Conservation (phyloP, 495 filamentous ascomycete genomes). For the Bryoglossum gracile region DNA sequence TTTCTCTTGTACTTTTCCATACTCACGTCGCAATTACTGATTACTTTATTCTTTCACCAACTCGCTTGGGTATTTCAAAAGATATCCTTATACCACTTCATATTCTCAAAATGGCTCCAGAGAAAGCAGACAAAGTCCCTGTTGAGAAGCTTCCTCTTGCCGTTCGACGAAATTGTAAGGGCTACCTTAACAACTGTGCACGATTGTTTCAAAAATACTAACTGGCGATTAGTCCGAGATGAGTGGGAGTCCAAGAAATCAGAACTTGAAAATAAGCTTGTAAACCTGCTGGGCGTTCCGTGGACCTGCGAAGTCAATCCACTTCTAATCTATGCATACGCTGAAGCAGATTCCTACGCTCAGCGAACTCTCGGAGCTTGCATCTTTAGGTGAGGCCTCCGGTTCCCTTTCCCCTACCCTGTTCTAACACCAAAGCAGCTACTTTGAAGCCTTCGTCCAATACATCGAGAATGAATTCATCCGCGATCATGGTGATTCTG, state of each 20-base stretch:
- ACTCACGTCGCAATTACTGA: too few relatives aligned
- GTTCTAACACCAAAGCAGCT: constrained; percentile 26
- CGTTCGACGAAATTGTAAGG: constrained; percentile 43
- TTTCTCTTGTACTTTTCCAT: too few relatives aligned
- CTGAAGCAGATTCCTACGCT: constrained; percentile 37
- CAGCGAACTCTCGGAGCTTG: constrained; percentile 38
- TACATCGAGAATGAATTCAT: constrained; percentile 33
- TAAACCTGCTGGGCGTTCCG: constrained; percentile 32
- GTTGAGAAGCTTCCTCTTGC: constrained; percentile 47
- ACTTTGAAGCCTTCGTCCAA: constrained; percentile 35
- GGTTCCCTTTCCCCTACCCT: neutral
- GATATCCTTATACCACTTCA: too few relatives aligned
- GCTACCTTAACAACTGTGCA: neutral
- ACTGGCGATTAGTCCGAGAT: constrained; percentile 39
- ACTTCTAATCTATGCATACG: constrained; percentile 40
- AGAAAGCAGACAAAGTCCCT: constrained; percentile 19
- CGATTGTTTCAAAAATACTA: neutral
- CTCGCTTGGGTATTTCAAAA: too few relatives aligned
- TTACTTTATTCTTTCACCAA: too few relatives aligned
- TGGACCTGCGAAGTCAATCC: constrained; percentile 45
- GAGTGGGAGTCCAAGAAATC: constrained; percentile 41
- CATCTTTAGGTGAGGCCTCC: constrained; percentile 33
- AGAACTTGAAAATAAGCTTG: constrained; percentile 36
- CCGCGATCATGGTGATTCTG: constrained; percentile 28
- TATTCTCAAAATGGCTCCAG: constrained; percentile 2